Percentiles rank a stretch among this genome's conserved stretches.
phyloP scores from a whole-genome alignment of 495 filamentous ascomycete genomes.

The Pyronema domesticum region DNA sequence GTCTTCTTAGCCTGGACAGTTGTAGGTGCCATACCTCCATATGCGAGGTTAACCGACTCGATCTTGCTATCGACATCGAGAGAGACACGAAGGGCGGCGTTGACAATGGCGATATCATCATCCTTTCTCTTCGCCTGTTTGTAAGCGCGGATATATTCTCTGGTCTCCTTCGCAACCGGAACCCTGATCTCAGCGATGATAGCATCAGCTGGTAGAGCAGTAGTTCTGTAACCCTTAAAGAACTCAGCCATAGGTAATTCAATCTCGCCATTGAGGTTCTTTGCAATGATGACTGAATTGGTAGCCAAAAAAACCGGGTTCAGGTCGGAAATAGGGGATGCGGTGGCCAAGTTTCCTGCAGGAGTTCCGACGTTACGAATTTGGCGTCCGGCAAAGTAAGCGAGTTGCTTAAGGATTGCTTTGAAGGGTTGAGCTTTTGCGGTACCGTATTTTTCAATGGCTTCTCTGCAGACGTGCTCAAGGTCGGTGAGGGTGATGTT shows the following conservation, averaged over 20 bases:
- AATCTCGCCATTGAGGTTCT: slow-evolving; percentile 44
- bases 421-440: slow-evolving; percentile 51
- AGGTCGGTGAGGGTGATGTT: slow-evolving; percentile 81
- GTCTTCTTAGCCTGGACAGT: slow-evolving; percentile 53
- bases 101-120: slow-evolving; percentile 69
- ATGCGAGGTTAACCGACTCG: slow-evolving; percentile 43
- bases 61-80: slow-evolving; percentile 39
- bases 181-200: slow-evolving; percentile 78
- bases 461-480: slow-evolving; percentile 53
- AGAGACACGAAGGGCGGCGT: slow-evolving; percentile 46
- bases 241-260: slow-evolving; percentile 84
- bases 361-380: slow-evolving; percentile 95
- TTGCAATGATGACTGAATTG: slow-evolving; percentile 63
- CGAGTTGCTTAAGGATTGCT: slow-evolving; percentile 59
- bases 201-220: slow-evolving; percentile 62
- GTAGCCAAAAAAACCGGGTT: slow-evolving; percentile 89
- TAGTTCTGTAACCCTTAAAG: slow-evolving; percentile 79
- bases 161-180: slow-evolving; percentile 48
- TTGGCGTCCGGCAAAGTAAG: slow-evolving; percentile 88
- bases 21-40: slow-evolving; percentile 59
- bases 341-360: slow-evolving; percentile 86
- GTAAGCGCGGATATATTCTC: slow-evolving; percentile 47
- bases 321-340: slow-evolving; percentile 87
- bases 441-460: slow-evolving; percentile 62
- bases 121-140: slow-evolving; percentile 69